Evolutionary conservation across 2,329 filamentous ascomycete genomes (phyloP), one percentile per base, ranked within the genome.

Genomic region (Sphaerulina populicola): DNA sequence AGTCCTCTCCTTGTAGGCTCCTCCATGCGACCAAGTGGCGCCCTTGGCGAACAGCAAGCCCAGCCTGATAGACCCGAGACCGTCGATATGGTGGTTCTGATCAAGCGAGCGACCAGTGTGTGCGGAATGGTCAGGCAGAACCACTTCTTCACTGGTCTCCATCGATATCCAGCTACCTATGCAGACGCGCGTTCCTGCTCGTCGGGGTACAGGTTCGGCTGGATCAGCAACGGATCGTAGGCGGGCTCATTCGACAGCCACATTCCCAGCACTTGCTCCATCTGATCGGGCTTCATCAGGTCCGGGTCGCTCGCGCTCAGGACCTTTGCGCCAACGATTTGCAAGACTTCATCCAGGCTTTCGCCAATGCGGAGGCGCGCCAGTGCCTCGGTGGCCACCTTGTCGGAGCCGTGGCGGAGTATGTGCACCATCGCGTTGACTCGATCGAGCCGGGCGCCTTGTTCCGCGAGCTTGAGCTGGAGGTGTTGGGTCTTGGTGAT

Each of bases 401-500:
- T 29, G 21, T 63, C 55, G 31, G 50, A 56, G 2, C 60, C 55
- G 37, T 49, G 23, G 23, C 56, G 57, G 30, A 63, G 41, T 12
- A 52, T 45, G 11, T 50, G 45, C n/a, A 62, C 29, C 15, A 62
- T 37, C 1, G 44, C 51, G 40, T 41, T 47, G 9, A 52, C 46
- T 12, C 47, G 51, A 4, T 56, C 57, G 9, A 58, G 49, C 8
- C 52, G 57, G 15, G 41, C 23, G 12, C 38, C 52, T 21, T 51
- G 52, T 18, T 52, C 48, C 7, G 54, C 51, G 27, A 59, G 38
- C 47, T 59, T 44, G 30, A 52, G 50, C 12, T 53, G 53, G 3
- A 62, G 47, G 36, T 57, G 51, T 35, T 62, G 57, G 38, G 55
- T 54, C 38, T 54, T 55, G 11, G 60, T 61, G 33, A 62, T 52